Evolutionary conservation across 2,329 filamentous ascomycete species (phyloP).

Genomic region (Phaeophleospora eucalypticola): DNA sequence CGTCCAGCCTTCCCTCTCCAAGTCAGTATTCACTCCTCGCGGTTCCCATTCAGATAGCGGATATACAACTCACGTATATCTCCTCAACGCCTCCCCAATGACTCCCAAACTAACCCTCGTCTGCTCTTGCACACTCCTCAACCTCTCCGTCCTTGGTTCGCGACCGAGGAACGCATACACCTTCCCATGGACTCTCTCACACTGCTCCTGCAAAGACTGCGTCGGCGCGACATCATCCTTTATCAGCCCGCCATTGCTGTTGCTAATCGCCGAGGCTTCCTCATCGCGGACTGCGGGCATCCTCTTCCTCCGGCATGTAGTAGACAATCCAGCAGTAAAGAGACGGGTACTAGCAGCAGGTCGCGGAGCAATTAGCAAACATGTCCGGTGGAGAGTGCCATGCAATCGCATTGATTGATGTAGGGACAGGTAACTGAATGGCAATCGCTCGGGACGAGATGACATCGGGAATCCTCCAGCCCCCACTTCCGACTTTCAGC

Average conservation of each 20-base stretch:
- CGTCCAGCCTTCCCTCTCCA: slow-evolving; percentile 55
- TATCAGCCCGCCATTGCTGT: neutral
- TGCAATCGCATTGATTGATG: neutral
- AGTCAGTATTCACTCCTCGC: slow-evolving; percentile 1
- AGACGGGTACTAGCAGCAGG: neutral
- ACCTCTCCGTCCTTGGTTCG: slow-evolving; percentile 51
- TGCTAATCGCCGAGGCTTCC: slow-evolving; percentile 4
- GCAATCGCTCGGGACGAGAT: neutral
- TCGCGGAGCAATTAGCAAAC: neutral
- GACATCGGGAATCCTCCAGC: neutral
- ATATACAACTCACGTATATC: slow-evolving; percentile 61
- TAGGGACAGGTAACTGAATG: neutral
- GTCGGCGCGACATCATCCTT: slow-evolving; percentile 6
- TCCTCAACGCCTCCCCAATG: slow-evolving; percentile 68
- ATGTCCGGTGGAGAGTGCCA: neutral
- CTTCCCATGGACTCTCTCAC: slow-evolving; percentile 53
- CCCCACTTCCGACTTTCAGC: too few relatives aligned
- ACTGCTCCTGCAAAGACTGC: slow-evolving; percentile 37
- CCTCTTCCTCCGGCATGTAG: slow-evolving; percentile 7
- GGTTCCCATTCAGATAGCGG: neutral
- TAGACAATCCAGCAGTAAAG: neutral
- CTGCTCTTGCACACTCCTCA: slow-evolving; percentile 68
- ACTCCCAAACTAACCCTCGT: slow-evolving; percentile 68
- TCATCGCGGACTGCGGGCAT: slow-evolving; percentile 8
- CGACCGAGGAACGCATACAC: slow-evolving; percentile 64